Percentiles rank a stretch among this genome's conserved stretches.
phyloP scores from a whole-genome alignment of 2,329 filamentous ascomycete species.

The Alternaria novae-zelandiae region DNA sequence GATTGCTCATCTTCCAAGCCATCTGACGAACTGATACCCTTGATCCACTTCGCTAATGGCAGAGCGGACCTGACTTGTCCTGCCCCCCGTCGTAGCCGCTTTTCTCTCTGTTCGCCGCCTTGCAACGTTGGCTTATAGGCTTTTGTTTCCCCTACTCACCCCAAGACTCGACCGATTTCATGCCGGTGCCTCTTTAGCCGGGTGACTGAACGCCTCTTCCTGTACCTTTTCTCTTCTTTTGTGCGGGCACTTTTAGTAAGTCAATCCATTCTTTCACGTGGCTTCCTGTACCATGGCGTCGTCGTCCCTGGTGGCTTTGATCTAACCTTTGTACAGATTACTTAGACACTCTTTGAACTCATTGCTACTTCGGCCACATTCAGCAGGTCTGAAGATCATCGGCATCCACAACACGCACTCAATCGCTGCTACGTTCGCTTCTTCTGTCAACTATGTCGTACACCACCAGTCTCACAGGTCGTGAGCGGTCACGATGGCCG shows the following conservation, averaged over 20 bases:
- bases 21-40: slow-evolving; percentile 22
- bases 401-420: slow-evolving; percentile 29
- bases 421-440: slow-evolving; percentile 15
- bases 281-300: slow-evolving; percentile 12
- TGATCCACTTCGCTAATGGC: slow-evolving; percentile 29
- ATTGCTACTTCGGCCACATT: slow-evolving; percentile 38
- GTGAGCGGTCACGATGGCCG: slow-evolving; percentile 80
- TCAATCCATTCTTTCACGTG: slow-evolving; percentile 9
- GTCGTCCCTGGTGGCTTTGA: slow-evolving; percentile 8
- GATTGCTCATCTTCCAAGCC: slow-evolving; percentile 1
- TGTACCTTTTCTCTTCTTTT: slow-evolving; percentile 42
- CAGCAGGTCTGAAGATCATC: slow-evolving; percentile 51
- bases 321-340: slow-evolving; percentile 37
- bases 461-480: slow-evolving; percentile 46
- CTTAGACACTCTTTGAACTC: slow-evolving; percentile 39
- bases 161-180: slow-evolving; percentile 42
- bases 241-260: slow-evolving; percentile 50
- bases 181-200: slow-evolving; percentile 50
- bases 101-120: slow-evolving; percentile 16
- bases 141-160: slow-evolving; percentile 44
- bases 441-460: slow-evolving; percentile 37
- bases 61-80: slow-evolving; percentile 35
- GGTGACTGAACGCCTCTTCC: slow-evolving; percentile 32
- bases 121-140: slow-evolving; percentile 45
- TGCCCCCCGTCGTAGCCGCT: slow-evolving; percentile 16